Percentiles rank a stretch among this genome's conserved stretches.
Conservation (phyloP, 495 filamentous ascomycete genomes). For the Aspergillus steynii region DNA sequence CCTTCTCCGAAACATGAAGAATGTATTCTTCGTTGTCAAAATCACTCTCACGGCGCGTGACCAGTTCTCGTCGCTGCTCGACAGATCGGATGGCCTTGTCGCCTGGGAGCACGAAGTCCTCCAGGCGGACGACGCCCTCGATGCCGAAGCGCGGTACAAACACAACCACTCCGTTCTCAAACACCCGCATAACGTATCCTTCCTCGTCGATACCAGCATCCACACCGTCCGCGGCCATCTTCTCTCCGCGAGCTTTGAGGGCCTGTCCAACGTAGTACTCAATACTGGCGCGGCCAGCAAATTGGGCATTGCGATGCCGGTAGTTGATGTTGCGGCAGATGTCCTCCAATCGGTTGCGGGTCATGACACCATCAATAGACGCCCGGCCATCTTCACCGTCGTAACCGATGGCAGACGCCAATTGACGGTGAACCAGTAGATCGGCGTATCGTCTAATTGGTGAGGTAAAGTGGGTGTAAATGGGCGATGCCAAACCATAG, state of each 20-base stretch:
- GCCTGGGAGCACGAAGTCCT: constrained; percentile 76
- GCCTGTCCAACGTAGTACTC: constrained; percentile 98
- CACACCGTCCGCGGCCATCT: constrained; percentile 37
- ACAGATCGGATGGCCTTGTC: constrained; percentile 44
- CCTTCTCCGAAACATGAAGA: constrained; percentile 55
- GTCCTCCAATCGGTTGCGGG: constrained; percentile 74
- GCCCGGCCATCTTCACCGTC: constrained; percentile 59
- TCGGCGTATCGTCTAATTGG: constrained; percentile 97
- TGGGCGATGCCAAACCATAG: constrained; percentile 91
- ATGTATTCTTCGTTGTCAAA: constrained; percentile 86
- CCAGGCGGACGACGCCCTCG: constrained; percentile 81
- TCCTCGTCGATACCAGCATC: constrained; percentile 68
- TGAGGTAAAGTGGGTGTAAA: constrained; percentile 98
- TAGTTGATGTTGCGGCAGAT: constrained; percentile 98
- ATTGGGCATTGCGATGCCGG: constrained; percentile 93
- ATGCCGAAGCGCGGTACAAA: constrained; percentile 95
- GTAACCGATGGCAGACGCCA: constrained; percentile 92
- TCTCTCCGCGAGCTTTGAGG: constrained; percentile 74
- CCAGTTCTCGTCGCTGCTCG: constrained; percentile 40
- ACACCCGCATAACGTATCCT: constrained; percentile 93
- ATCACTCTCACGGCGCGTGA: constrained; percentile 56
- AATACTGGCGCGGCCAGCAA: constrained; percentile 87
- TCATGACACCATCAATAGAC: constrained; percentile 72
- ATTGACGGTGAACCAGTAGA: constrained; percentile 87
- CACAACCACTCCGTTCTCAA: constrained; percentile 94